phyloP scores from a whole-genome alignment of 805 yeast species.

The Yarrowia osloensis region DNA sequence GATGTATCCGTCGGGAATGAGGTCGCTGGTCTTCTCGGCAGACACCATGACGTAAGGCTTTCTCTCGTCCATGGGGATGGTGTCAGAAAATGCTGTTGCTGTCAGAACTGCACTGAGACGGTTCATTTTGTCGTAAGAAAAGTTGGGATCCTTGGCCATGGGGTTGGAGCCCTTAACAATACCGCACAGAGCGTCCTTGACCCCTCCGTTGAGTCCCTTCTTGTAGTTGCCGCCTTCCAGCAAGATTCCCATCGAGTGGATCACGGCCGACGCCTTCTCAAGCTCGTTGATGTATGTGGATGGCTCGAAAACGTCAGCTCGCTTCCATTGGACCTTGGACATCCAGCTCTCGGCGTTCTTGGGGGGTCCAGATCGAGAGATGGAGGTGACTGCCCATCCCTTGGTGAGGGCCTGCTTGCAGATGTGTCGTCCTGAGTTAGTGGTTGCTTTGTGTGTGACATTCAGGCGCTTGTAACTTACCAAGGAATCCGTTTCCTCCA shows the following conservation, averaged over 20 bases:
- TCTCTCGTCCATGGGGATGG: conserved; percentile 29
- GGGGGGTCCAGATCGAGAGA: conserved; percentile 43
- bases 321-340: conserved; percentile 60
- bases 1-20: conserved; percentile 70
- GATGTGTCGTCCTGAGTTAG: conserved; percentile 55
- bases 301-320: conserved; percentile 70
- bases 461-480: conserved; percentile 35
- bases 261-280: conserved; percentile 60
- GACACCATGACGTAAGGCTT: conserved; percentile 69
- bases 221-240: conserved; percentile 72
- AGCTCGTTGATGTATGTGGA: conserved; percentile 54
- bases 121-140: conserved; percentile 64
- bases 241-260: conserved; percentile 79
- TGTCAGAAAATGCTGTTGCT: conserved; percentile 55
- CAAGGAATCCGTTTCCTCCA: conserved; percentile 87
- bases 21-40: conserved; percentile 72
- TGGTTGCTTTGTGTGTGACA: neutral
- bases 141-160: conserved; percentile 42
- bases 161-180: conserved; percentile 61
- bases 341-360: conserved; percentile 36
- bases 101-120: conserved; percentile 65
- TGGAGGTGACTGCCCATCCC: conserved; percentile 67
- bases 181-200: conserved; percentile 28
- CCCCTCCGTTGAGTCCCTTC: conserved; percentile 40
- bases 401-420: conserved; percentile 65